Base-by-base conservation (phyloP, 75 land plant species). In the Picea sitchensis region DNA sequence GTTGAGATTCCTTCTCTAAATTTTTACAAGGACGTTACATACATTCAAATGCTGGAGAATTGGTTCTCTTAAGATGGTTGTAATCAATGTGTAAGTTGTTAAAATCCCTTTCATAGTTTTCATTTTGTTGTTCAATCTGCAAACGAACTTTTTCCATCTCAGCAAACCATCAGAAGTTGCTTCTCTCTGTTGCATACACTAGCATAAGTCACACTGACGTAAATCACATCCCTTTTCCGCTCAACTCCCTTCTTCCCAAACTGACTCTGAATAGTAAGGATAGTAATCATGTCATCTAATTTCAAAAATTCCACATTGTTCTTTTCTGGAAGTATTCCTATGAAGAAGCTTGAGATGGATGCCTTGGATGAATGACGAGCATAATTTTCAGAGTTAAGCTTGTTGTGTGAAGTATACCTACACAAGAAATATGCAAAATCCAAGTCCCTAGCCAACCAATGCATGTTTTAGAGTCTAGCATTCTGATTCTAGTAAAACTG, bases 351-450 rank as follows among this genome's bases (percentile, higher is more conserved):
- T 26, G 31, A 63, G 31, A 63, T 63, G 65, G 31, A 31, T 63
- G 11, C 0, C 67, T 14, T 14, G 31, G 36, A 21, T 65, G 38
- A 32, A 32, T 65, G 69, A 65, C 36, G 32, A 36, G 69, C 4
- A 32, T 65, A 65, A 65, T 26, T 26, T 26, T 26, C 26, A 26
- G 26, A 26, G 26, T 26, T 26, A 26, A 26, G 26, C 26, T 26
- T 26, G 26, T 26, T 26, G 26, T 26, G 26, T 26, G 26, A 26
- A 26, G 26, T 34, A 63, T 63, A 23, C 65, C 12, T 63, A 31
- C 67, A 30, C 67, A 67, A 32, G 38, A 36, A 67, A 14, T 32
- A 67, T 67, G 13, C 71, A 67, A 67, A 67, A 67, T 67, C 36
- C 14, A 32, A 67, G 26, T 26, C 26, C 14, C 68, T 31, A 4